Percentiles rank a stretch among this genome's conserved stretches.
Evolutionary conservation across 2,329 filamentous ascomycete genomes (phyloP).

Genomic region (Colletotrichum euphorbiae): DNA sequence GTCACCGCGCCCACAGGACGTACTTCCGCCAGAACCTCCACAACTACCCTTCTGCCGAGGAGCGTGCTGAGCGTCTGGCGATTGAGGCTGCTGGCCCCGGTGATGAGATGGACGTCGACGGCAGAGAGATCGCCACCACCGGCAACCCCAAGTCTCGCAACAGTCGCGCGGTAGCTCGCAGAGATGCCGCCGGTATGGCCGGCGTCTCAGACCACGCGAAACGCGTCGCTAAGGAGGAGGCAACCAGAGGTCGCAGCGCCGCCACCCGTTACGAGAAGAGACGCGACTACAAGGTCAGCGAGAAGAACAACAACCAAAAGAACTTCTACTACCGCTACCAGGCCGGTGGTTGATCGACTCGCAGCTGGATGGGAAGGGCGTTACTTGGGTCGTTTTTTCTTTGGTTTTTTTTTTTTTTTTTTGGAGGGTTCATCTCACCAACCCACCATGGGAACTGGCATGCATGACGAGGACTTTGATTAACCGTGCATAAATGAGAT

Average conservation of each 20-base stretch:
- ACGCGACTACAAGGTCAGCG: slow-evolving; percentile 77
- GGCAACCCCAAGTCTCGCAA: slow-evolving; percentile 48
- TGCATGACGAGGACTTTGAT: slow-evolving; percentile 33
- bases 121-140: slow-evolving; percentile 50
- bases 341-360: slow-evolving; percentile 54
- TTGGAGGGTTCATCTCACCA: background rate
- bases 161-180: slow-evolving; percentile 69
- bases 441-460: slow-evolving; percentile 20
- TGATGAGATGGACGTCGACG: slow-evolving; percentile 51
- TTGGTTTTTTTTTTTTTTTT: background rate
- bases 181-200: slow-evolving; percentile 81
- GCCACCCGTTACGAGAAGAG: slow-evolving; percentile 71
- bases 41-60: slow-evolving; percentile 82
- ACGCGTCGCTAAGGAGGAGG: slow-evolving; percentile 71
- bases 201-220: slow-evolving; percentile 83
- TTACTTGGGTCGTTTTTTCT: slow-evolving; percentile 16
- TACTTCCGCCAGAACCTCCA: slow-evolving; percentile 96
- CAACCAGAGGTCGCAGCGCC: slow-evolving; percentile 76
- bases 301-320: slow-evolving; percentile 82
- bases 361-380: slow-evolving; percentile 8
- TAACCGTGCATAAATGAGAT: slow-evolving; percentile 24
- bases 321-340: slow-evolving; percentile 66
- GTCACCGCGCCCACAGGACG: slow-evolving; percentile 85
- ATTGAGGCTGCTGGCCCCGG: slow-evolving; percentile 59
- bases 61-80: slow-evolving; percentile 76